These are phyloP conservation scores for Aspergillus jensenii DNA, from an alignment of 2,329 filamentous ascomycete genomes.

Conservation along the genomic window DNA sequence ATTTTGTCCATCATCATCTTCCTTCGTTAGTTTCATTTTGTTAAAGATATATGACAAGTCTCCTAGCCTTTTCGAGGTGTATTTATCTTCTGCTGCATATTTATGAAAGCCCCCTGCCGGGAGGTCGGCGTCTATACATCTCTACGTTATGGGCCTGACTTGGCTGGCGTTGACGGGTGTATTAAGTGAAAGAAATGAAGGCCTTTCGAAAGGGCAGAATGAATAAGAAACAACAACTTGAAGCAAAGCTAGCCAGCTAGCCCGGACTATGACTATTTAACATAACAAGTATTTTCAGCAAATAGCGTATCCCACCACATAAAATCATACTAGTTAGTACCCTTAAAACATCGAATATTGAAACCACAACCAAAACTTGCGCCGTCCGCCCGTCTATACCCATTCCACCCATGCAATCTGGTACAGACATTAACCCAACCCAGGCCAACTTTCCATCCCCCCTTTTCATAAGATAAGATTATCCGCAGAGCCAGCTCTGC, in stretches of 20 bases:
- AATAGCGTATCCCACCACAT: not conserved
- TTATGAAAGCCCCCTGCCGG: not conserved
- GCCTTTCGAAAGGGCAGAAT: not conserved
- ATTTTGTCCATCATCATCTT: not conserved
- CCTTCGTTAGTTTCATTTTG: not conserved
- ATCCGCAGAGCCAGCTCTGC: not conserved
- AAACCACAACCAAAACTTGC: not conserved
- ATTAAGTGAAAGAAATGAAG: not conserved
- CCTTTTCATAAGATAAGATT: too few relatives aligned
- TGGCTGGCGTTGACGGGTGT: not conserved
- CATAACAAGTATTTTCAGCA: conserved; percentile 1
- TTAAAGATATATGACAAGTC: not conserved
- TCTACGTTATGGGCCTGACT: not conserved
- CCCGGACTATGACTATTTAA: conserved; percentile 1
- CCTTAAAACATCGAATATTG: not conserved
- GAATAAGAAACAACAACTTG: not conserved
- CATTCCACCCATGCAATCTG: too few relatives aligned
- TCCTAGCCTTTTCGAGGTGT: not conserved
- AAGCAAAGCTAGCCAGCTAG: conserved; percentile 6
- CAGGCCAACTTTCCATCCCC: too few relatives aligned
- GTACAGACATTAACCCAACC: too few relatives aligned
- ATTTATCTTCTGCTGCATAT: not conserved
- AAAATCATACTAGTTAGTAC: not conserved
- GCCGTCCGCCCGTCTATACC: too few relatives aligned
- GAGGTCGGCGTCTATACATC: not conserved